Percentiles rank a stretch among this genome's conserved stretches.
phyloP scores from a whole-genome alignment of 73 alveolate species.

The Uronychia binucleata region DNA sequence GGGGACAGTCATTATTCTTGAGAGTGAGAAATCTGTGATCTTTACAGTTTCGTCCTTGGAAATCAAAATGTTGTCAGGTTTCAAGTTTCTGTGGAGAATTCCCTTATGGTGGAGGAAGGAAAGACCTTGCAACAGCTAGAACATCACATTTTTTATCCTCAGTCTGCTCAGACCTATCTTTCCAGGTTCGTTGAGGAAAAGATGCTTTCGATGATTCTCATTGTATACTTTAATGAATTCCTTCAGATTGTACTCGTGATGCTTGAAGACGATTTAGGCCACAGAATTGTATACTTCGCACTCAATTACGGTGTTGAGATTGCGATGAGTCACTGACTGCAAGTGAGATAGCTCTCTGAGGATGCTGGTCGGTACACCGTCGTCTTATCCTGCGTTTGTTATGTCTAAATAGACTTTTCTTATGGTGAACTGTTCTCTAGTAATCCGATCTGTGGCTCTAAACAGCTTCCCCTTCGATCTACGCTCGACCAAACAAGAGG shows the following conservation, averaged over 20 bases:
- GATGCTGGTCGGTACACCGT: slow-evolving; percentile 87
- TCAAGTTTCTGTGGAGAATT: slow-evolving; percentile 95
- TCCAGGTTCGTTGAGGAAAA: slow-evolving; percentile 3
- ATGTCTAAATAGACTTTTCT: slow-evolving; percentile 70
- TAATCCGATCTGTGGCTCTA: slow-evolving; percentile 45
- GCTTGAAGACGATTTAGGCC: slow-evolving; percentile 39
- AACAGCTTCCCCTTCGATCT: slow-evolving; percentile 77
- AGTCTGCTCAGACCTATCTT: slow-evolving; percentile 5
- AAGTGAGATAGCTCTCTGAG: slow-evolving; percentile 78
- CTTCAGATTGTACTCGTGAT: slow-evolving; percentile 51
- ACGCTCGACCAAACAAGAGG: slow-evolving; percentile 56
- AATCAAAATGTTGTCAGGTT: slow-evolving; percentile 94
- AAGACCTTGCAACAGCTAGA: slow-evolving; percentile 68
- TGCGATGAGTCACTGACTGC: slow-evolving; percentile 29
- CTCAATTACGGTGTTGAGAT: slow-evolving; percentile 41
- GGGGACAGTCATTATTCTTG: slow-evolving; percentile 87
- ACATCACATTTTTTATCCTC: slow-evolving; percentile 15
- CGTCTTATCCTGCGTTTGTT: slow-evolving; percentile 87
- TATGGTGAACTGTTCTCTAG: slow-evolving; percentile 38
- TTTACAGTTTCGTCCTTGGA: slow-evolving; percentile 73
- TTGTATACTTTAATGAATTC: slow-evolving; percentile 29
- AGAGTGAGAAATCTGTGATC: slow-evolving; percentile 94
- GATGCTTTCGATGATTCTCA: slow-evolving; percentile 1
- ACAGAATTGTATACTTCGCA: slow-evolving; percentile 35
- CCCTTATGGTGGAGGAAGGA: slow-evolving; percentile 73